Conservation (phyloP, 1,284 basidiomycete species). For the Porodaedalea pini region DNA sequence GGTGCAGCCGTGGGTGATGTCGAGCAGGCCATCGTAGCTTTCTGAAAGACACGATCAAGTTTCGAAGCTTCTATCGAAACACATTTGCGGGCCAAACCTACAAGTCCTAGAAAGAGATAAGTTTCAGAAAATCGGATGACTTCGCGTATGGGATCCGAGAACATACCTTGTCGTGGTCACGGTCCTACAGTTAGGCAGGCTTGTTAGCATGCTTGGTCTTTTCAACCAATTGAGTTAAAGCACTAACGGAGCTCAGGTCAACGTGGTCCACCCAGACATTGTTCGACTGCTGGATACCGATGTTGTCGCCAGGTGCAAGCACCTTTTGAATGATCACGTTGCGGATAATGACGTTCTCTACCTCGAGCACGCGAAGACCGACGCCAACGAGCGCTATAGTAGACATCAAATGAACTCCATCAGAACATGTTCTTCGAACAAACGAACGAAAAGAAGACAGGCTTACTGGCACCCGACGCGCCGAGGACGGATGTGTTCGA, state of each 20-base stretch:
- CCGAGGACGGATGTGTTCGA: slow-evolving; percentile 43
- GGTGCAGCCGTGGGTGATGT: slow-evolving; percentile 38
- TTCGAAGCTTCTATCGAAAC: not conserved
- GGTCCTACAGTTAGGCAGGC: slow-evolving; percentile 33
- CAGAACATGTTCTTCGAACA: slow-evolving; percentile 11
- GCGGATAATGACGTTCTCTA: slow-evolving; percentile 45
- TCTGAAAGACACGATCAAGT: not conserved
- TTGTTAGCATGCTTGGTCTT: not conserved
- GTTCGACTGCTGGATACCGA: slow-evolving; percentile 41
- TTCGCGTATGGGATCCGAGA: not conserved
- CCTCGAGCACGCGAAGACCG: slow-evolving; percentile 40
- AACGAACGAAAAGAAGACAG: not conserved
- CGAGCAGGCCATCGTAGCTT: slow-evolving; percentile 40
- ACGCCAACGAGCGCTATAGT: slow-evolving; percentile 35
- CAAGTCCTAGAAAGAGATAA: slow-evolving; percentile 19
- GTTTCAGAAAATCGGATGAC: not conserved
- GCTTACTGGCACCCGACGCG: slow-evolving; percentile 29
- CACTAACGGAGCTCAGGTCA: slow-evolving; percentile 31
- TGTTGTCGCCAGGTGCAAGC: slow-evolving; percentile 43
- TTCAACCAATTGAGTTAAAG: not conserved
- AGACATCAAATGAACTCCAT: not conserved
- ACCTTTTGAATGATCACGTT: slow-evolving; percentile 50
- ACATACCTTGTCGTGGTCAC: slow-evolving; percentile 42
- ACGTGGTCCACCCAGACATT: slow-evolving; percentile 47
- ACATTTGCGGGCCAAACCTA: not conserved